Conservation (phyloP, 345 rosid genomes). For the Schrenkiella parvula region DNA sequence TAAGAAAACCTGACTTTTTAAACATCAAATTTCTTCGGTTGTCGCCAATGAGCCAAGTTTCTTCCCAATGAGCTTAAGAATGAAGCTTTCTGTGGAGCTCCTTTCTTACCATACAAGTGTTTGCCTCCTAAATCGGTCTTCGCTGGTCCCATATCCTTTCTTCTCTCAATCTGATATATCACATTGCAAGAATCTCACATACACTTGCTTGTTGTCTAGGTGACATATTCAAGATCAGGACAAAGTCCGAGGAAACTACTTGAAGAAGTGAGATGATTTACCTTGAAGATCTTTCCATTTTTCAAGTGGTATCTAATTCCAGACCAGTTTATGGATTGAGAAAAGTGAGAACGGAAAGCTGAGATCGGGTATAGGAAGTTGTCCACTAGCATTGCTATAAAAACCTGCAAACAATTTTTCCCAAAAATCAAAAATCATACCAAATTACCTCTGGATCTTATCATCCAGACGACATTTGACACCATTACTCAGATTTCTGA, state of each 20-base stretch:
- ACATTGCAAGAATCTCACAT: not conserved
- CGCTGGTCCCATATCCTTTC: slow-evolving; percentile 73
- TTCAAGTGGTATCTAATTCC: slow-evolving; percentile 85
- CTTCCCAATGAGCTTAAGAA: slow-evolving; percentile 64
- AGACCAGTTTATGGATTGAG: slow-evolving; percentile 97
- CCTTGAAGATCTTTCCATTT: slow-evolving; percentile 88
- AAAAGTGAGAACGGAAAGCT: slow-evolving; percentile 88
- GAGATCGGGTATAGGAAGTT: slow-evolving; percentile 86
- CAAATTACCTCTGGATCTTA: not conserved
- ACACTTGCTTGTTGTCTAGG: not conserved
- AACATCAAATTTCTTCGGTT: slow-evolving; percentile 80
- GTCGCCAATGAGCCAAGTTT: slow-evolving; percentile 82
- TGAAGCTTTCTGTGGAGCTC: slow-evolving; percentile 52
- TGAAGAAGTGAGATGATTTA: slow-evolving; percentile 35
- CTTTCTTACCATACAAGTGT: slow-evolving; percentile 77
- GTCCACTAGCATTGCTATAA: slow-evolving; percentile 83
- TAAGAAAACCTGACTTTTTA: slow-evolving; percentile 23
- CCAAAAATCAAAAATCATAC: slow-evolving; percentile 6
- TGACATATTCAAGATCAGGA: not conserved
- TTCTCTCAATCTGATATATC: slow-evolving; percentile 75
- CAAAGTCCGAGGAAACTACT: too few species aligned
- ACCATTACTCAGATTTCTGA: not conserved
- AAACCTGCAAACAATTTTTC: slow-evolving; percentile 48
- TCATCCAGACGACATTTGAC: not conserved
- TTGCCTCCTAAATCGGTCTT: slow-evolving; percentile 93